Conservation (phyloP, 192 early-diverging fungal species). For the Allomyces javanicus region DNA sequence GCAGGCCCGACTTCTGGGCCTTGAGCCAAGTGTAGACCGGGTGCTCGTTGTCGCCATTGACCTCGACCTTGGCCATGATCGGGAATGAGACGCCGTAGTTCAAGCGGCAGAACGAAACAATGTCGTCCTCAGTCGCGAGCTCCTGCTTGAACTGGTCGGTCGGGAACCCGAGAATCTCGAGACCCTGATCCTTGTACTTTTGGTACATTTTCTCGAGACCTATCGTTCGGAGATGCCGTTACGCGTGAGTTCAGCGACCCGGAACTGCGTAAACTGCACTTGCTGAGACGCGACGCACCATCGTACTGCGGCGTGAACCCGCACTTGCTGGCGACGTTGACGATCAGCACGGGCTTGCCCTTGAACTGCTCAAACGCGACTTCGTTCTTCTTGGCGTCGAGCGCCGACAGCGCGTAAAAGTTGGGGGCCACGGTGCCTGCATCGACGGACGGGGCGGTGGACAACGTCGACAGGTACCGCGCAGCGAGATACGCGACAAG, state of each 20-base stretch:
- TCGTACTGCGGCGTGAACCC: conserved; percentile 66
- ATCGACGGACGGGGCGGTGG: too few species aligned
- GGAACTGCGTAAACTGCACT: not conserved
- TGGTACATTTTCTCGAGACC: conserved; percentile 44
- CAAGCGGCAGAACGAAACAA: conserved; percentile 25
- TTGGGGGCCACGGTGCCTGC: conserved; percentile 9
- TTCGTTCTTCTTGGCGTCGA: conserved; percentile 24
- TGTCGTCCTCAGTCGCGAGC: conserved; percentile 18
- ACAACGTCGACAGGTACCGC: too few species aligned
- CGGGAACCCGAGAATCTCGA: conserved; percentile 78
- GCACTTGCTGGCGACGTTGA: conserved; percentile 84
- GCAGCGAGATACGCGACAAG: too few species aligned
- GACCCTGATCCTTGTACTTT: conserved; percentile 41
- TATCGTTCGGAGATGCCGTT: conserved; percentile 1
- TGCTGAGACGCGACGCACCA: conserved; percentile 5
- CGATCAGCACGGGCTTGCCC: conserved; percentile 61
- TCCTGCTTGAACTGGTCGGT: conserved; percentile 78
- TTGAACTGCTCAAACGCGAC: conserved; percentile 31
- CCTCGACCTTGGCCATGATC: conserved; percentile 71
- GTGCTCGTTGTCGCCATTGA: conserved; percentile 47
- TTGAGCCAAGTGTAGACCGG: conserved; percentile 46
- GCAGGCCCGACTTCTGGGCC: conserved; percentile 22
- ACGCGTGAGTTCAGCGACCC: not conserved
- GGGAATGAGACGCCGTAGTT: conserved; percentile 72
- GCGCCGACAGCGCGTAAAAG: conserved; percentile 31